phyloP scores from a whole-genome alignment of 2,329 filamentous ascomycete species.

The Fusarium humuli region DNA sequence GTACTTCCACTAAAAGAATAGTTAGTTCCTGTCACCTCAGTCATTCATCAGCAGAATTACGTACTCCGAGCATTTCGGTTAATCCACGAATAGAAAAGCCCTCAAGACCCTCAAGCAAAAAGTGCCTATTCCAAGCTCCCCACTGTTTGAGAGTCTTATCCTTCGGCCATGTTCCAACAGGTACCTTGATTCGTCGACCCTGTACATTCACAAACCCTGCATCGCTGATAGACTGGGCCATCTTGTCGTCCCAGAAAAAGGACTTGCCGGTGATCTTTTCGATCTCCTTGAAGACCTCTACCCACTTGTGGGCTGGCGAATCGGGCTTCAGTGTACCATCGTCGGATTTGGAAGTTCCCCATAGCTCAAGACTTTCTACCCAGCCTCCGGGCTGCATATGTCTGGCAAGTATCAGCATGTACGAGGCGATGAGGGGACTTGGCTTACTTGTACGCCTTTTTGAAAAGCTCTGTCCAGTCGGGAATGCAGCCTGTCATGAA shows the following conservation, averaged over 20 bases:
- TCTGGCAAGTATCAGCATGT: constrained; percentile 44
- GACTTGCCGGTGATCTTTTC: constrained; percentile 20
- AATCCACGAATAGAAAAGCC: constrained; percentile 29
- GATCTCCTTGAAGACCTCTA: constrained; percentile 19
- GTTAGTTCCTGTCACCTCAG: fast-evolving
- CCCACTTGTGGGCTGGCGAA: constrained; percentile 20
- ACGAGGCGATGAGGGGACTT: constrained; percentile 39
- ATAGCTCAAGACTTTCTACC: constrained; percentile 39
- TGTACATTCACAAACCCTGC: constrained; percentile 11
- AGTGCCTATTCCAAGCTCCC: constrained; percentile 34
- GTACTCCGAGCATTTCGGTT: constrained; percentile 18
- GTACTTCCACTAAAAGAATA: constrained; percentile 6
- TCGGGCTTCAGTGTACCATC: constrained; percentile 35
- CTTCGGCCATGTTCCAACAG: constrained; percentile 27
- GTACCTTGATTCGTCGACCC: constrained; percentile 17
- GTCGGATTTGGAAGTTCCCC: constrained; percentile 40
- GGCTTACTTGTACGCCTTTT: constrained; percentile 59
- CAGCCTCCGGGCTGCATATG: constrained; percentile 34
- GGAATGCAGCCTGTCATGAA: constrained; percentile 64
- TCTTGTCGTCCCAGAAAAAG: constrained; percentile 24
- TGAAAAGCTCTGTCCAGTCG: constrained; percentile 64
- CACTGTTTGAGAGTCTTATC: constrained; percentile 30
- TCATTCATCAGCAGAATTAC: fast-evolving
- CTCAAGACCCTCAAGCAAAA: constrained; percentile 18
- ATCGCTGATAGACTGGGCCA: constrained; percentile 2